phyloP scores from a whole-genome alignment of 495 filamentous ascomycete genomes.

The Bathelium albidoporum region DNA sequence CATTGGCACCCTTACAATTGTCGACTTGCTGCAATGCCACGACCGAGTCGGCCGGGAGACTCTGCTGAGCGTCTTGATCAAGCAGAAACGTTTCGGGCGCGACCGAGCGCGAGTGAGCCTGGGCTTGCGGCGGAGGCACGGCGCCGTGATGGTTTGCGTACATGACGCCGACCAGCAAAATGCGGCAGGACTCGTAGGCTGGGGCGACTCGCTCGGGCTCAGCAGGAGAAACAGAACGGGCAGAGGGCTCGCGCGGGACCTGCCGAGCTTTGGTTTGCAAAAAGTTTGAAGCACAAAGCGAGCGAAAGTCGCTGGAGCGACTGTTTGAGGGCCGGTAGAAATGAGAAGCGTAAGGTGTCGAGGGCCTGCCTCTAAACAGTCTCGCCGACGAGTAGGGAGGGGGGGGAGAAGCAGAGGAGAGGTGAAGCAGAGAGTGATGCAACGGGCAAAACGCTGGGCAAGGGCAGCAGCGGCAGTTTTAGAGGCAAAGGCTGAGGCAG shows the following conservation, averaged over 20 bases:
- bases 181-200: slow-evolving; percentile 5
- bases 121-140: slow-evolving; percentile 5
- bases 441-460: slow-evolving; percentile 5
- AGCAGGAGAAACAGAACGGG: slow-evolving; percentile 13
- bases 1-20: slow-evolving; percentile 62
- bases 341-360: slow-evolving; percentile 22
- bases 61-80: slow-evolving; percentile 90
- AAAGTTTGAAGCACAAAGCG: slow-evolving; percentile 25
- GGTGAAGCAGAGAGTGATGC: slow-evolving; percentile 4
- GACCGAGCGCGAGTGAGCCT: slow-evolving; percentile 16
- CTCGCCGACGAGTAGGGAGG: slow-evolving; percentile 1
- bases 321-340: slow-evolving; percentile 22
- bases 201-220: slow-evolving; percentile 11
- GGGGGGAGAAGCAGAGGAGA: background rate
- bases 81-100: slow-evolving; percentile 94
- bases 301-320: slow-evolving; percentile 21
- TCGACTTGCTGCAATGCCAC: slow-evolving; percentile 97
- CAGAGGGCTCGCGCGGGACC: slow-evolving; percentile 24
- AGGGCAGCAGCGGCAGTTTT: slow-evolving; percentile 5
- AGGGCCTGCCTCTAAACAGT: slow-evolving; percentile 25
- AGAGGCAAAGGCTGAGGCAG: slow-evolving; percentile 4
- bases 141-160: slow-evolving; percentile 3
- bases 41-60: slow-evolving; percentile 89
- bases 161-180: background rate
- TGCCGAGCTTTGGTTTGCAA: slow-evolving; percentile 21